These are phyloP conservation scores for Xylaria intraflava DNA, from an alignment of 495 filamentous ascomycete genomes.

Conservation along the genomic window DNA sequence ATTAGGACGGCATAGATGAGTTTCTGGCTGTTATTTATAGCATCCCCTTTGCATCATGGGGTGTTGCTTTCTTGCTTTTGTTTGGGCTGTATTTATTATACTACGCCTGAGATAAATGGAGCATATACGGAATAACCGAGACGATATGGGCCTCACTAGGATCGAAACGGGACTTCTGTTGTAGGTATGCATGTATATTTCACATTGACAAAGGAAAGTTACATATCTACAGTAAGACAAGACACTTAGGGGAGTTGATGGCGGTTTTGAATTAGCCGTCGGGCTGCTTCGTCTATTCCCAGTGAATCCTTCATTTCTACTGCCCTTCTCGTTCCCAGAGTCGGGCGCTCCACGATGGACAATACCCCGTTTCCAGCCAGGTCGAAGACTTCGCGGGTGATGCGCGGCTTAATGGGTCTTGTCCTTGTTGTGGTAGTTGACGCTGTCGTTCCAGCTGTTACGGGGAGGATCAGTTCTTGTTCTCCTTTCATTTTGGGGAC, in stretches of 20 bases:
- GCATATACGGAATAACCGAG: not conserved
- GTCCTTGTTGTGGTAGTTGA: slow-evolving; percentile 97
- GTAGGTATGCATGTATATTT: too few relatives aligned
- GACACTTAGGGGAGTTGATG: not conserved
- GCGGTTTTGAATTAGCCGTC: slow-evolving; percentile 10
- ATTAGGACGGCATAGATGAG: too few relatives aligned
- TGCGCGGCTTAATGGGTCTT: slow-evolving; percentile 52
- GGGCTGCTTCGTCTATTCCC: slow-evolving; percentile 14
- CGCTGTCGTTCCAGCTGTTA: slow-evolving; percentile 79
- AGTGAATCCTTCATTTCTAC: slow-evolving; percentile 50
- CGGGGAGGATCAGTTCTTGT: slow-evolving; percentile 3
- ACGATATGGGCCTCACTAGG: not conserved
- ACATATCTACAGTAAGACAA: slow-evolving; percentile 13
- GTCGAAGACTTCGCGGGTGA: not conserved
- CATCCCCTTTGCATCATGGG: too few relatives aligned
- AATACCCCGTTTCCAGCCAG: slow-evolving; percentile 27
- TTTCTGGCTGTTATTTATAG: too few relatives aligned
- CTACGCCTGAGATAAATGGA: not conserved
- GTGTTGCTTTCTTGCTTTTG: too few relatives aligned
- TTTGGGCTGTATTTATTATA: too few relatives aligned
- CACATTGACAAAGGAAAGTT: slow-evolving; percentile 8
- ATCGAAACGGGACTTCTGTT: not conserved
- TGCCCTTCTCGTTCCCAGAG: slow-evolving; percentile 50
- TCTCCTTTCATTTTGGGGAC: not conserved
- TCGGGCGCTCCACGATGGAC: not conserved